Percentiles rank a stretch among this genome's conserved stretches.
phyloP scores from a whole-genome alignment of 139 green algal genomes.

The Chlorella sp. region DNA sequence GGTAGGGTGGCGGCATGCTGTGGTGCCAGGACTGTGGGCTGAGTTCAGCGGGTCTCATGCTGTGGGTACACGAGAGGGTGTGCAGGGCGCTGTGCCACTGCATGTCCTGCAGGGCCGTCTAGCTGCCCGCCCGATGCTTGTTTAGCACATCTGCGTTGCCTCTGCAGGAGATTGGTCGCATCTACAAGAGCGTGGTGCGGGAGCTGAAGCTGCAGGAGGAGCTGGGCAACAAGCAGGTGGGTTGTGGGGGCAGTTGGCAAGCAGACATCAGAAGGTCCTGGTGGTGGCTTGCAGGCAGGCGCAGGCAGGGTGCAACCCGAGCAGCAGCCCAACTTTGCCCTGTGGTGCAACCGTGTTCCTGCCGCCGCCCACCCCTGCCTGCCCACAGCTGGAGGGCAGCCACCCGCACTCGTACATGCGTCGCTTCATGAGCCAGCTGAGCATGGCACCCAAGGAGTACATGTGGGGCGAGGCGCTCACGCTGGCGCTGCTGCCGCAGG shows the following conservation, averaged over 20 bases:
- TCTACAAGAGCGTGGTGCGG: slow-evolving; percentile 68
- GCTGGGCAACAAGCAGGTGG: slow-evolving; percentile 29
- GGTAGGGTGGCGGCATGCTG: neutral
- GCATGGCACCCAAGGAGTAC: slow-evolving; percentile 42
- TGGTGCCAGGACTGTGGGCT: neutral
- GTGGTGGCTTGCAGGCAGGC: too few relatives aligned
- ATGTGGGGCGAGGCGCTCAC: slow-evolving; percentile 31
- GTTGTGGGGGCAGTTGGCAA: too few relatives aligned
- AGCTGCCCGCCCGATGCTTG: too few relatives aligned
- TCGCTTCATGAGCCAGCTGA: slow-evolving; percentile 57
- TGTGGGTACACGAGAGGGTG: neutral
- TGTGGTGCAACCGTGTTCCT: too few relatives aligned
- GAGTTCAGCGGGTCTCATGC: neutral
- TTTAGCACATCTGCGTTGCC: too few relatives aligned
- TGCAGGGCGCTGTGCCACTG: too few relatives aligned
- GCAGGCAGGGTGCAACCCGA: too few relatives aligned
- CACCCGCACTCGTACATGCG: slow-evolving; percentile 53
- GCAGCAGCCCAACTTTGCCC: too few relatives aligned
- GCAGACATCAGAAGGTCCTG: too few relatives aligned
- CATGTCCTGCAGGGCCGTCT: neutral
- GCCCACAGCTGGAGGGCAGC: slow-evolving; percentile 36
- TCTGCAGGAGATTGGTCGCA: slow-evolving; percentile 60
- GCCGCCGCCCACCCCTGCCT: too few relatives aligned
- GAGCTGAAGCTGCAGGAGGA: slow-evolving; percentile 60
- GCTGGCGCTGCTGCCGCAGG: slow-evolving; percentile 41